These are phyloP conservation scores for Anisodus acutangulus DNA, from an alignment of 257 asterid genomes.

Conservation along the genomic window DNA sequence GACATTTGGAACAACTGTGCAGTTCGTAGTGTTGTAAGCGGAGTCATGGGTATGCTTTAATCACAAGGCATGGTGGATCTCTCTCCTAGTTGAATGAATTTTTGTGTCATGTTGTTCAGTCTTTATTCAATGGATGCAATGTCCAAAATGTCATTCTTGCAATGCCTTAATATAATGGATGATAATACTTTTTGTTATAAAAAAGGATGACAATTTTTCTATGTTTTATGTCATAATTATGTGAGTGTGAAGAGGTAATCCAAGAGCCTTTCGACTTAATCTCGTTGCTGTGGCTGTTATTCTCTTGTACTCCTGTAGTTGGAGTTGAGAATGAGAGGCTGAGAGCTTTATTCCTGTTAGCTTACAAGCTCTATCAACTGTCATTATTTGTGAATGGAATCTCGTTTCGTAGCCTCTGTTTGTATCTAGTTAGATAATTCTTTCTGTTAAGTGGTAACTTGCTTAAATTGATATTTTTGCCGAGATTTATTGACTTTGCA, in stretches of 20 bases:
- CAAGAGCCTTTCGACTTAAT: background rate
- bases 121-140: background rate
- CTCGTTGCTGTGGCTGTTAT: background rate
- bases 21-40: slow-evolving; percentile 86
- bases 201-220: background rate
- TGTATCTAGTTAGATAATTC: background rate
- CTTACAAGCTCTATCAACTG: background rate
- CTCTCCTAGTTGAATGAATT: slow-evolving; percentile 11
- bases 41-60: slow-evolving; percentile 81
- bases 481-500: background rate
- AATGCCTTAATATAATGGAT: background rate
- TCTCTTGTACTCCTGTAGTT: background rate
- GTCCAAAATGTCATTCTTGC: background rate
- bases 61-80: slow-evolving; percentile 17
- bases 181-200: background rate
- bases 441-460: background rate
- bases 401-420: background rate
- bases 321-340: background rate
- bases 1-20: slow-evolving; percentile 96
- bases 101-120: background rate
- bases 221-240: slow-evolving; percentile 9
- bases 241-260: slow-evolving; percentile 16
- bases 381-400: background rate
- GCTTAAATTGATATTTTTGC: background rate
- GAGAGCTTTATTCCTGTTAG: background rate